phyloP scores from a whole-genome alignment of 2,329 filamentous ascomycete species.

The Exophiala dermatitidis region DNA sequence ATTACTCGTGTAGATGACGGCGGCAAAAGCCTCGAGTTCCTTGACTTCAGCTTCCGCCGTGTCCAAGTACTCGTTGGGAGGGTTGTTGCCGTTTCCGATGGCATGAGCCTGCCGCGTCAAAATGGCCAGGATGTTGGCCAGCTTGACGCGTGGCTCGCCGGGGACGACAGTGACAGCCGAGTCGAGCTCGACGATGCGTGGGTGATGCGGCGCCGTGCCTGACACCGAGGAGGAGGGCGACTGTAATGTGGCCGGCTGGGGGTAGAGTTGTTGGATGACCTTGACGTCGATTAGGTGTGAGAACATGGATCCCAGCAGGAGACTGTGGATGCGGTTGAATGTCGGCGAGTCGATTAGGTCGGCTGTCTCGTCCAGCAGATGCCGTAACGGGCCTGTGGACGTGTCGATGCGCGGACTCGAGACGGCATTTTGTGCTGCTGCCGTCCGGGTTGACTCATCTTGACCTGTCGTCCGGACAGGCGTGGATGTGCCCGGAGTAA shows the following conservation, averaged over 20 bases:
- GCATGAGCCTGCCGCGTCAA: conserved; percentile 83
- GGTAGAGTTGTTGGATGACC: conserved; percentile 71
- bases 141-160: conserved; percentile 54
- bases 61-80: conserved; percentile 41
- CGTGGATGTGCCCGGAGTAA: conserved; percentile 35
- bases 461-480: conserved; percentile 24
- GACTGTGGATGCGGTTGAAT: conserved; percentile 77
- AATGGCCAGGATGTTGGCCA: conserved; percentile 84
- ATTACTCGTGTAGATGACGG: conserved; percentile 45
- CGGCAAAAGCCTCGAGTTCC: conserved; percentile 44
- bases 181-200: conserved; percentile 31
- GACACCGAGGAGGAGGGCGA: conserved; percentile 41
- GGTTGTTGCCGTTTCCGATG: conserved; percentile 63
- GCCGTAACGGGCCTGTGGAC: conserved; percentile 53
- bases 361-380: conserved; percentile 87
- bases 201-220: conserved; percentile 33
- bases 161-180: conserved; percentile 38
- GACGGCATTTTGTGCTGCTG: neutral
- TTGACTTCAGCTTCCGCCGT: conserved; percentile 41
- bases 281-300: conserved; percentile 75
- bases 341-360: conserved; percentile 91
- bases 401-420: conserved; percentile 18
- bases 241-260: conserved; percentile 39
- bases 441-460: conserved; percentile 10
- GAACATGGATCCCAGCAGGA: conserved; percentile 82